Evolutionary conservation across 768 basidiomycete species (phyloP).

Genomic region (Termitomyces sp.): DNA sequence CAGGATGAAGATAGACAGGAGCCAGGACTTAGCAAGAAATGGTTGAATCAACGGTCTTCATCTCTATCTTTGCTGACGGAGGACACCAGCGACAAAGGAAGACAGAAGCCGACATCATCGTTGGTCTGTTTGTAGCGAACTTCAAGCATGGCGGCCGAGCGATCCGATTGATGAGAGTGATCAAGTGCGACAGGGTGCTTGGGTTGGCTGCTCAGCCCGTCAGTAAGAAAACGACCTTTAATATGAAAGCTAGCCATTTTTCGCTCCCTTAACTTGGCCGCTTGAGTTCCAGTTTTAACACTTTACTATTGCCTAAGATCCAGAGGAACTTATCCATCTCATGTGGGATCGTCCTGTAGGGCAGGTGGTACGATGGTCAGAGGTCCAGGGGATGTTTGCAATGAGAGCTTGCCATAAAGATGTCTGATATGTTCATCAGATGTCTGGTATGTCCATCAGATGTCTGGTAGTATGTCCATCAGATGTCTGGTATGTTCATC

Average conservation of each 20-base stretch:
- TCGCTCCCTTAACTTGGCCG: background rate
- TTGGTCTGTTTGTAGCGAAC: too few relatives aligned
- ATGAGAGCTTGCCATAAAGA: slow-evolving; percentile 94
- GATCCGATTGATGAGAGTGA: slow-evolving; percentile 38
- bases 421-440: slow-evolving; percentile 92
- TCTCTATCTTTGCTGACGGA: background rate
- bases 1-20: background rate
- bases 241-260: slow-evolving; percentile 67
- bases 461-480: slow-evolving; percentile 88
- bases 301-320: slow-evolving; percentile 48
- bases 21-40: slow-evolving; percentile 2
- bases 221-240: slow-evolving; percentile 88
- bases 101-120: background rate
- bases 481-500: slow-evolving; percentile 61
- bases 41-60: background rate
- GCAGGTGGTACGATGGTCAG: slow-evolving; percentile 87
- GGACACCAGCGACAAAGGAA: background rate
- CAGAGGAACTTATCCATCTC: slow-evolving; percentile 89
- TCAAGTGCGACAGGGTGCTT: slow-evolving; percentile 35
- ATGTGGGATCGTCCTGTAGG: slow-evolving; percentile 75
- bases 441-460: slow-evolving; percentile 89
- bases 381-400: slow-evolving; percentile 94
- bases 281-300: background rate
- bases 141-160: background rate
- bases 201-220: slow-evolving; percentile 80